Conservation (phyloP, 805 yeast species). For the Metschnikowia gelsemii region DNA sequence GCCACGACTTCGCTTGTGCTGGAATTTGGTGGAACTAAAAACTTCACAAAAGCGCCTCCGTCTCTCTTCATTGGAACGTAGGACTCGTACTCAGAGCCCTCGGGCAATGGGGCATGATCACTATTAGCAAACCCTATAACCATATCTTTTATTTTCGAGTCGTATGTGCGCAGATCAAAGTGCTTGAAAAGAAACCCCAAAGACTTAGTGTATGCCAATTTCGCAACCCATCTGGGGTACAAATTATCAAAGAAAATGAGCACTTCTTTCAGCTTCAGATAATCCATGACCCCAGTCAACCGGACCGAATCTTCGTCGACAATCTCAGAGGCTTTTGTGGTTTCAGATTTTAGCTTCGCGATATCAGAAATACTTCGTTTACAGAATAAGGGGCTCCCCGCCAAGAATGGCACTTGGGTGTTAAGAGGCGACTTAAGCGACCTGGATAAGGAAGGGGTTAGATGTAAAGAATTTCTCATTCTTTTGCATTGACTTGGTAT, state of each 20-base stretch:
- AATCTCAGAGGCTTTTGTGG: constrained; percentile 36
- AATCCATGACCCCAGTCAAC: constrained; percentile 43
- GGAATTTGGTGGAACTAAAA: constrained; percentile 54
- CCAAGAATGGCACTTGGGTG: no score
- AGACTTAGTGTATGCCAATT: constrained; percentile 24
- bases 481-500: no score
- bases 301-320: constrained; percentile 34
- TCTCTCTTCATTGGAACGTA: constrained; percentile 75
- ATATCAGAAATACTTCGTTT: constrained; percentile 25
- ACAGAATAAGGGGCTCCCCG: neutral
- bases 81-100: constrained; percentile 46
- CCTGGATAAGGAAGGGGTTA: no score
- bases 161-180: constrained; percentile 13
- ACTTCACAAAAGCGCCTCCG: constrained; percentile 91
- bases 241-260: constrained; percentile 39
- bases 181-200: constrained; percentile 23
- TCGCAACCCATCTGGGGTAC: constrained; percentile 32
- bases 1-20: constrained; percentile 54
- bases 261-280: constrained; percentile 29
- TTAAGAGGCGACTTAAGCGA: no score
- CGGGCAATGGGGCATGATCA: constrained; percentile 30
- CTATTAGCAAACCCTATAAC: constrained; percentile 20
- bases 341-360: constrained; percentile 32
- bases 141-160: constrained; percentile 20
- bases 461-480: no score